A percentile compares a stretch with the other conserved stretches of the same genome.
These are phyloP conservation scores for Physcomitrellopsis africana DNA, from an alignment of 225 moss, liverwort and hornwort genomes.

Conservation along the genomic window DNA sequence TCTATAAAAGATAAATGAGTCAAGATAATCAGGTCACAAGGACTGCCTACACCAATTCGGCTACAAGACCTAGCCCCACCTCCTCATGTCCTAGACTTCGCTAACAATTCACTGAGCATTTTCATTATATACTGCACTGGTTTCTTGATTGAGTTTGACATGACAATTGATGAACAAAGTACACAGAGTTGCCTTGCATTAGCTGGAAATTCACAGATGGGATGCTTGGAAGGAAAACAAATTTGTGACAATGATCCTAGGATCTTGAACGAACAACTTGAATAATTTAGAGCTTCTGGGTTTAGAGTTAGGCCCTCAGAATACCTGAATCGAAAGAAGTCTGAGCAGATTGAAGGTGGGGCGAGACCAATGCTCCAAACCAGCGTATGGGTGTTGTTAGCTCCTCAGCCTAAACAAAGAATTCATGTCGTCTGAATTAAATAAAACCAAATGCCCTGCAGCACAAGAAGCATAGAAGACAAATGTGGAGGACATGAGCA, in stretches of 20 bases:
- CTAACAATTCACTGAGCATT: not conserved
- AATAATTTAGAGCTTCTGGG: not conserved
- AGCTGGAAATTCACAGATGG: no score
- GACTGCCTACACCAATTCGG: slow-evolving; percentile 14
- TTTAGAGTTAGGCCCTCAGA: not conserved
- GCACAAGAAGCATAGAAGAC: not conserved
- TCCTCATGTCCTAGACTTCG: not conserved
- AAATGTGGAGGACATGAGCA: slow-evolving; percentile 20
- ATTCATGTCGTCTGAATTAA: slow-evolving; percentile 15
- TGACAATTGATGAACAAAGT: no score
- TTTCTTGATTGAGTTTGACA: not conserved
- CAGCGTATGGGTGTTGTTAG: slow-evolving; percentile 63
- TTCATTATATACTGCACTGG: not conserved
- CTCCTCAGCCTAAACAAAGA: slow-evolving; percentile 44
- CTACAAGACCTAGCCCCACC: not conserved
- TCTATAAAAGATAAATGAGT: not conserved
- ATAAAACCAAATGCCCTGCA: slow-evolving; percentile 1
- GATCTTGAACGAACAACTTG: no score
- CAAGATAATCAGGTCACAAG: not conserved
- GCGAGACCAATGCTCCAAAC: slow-evolving; percentile 88
- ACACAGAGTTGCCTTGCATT: no score
- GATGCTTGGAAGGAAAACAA: no score
- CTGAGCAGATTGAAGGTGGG: slow-evolving; percentile 76
- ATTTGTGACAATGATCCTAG: no score
- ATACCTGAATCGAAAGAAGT: slow-evolving; percentile 73